These are phyloP conservation scores for Aleurites moluccanus DNA, from an alignment of 441 rosid species.

Conservation along the genomic window DNA sequence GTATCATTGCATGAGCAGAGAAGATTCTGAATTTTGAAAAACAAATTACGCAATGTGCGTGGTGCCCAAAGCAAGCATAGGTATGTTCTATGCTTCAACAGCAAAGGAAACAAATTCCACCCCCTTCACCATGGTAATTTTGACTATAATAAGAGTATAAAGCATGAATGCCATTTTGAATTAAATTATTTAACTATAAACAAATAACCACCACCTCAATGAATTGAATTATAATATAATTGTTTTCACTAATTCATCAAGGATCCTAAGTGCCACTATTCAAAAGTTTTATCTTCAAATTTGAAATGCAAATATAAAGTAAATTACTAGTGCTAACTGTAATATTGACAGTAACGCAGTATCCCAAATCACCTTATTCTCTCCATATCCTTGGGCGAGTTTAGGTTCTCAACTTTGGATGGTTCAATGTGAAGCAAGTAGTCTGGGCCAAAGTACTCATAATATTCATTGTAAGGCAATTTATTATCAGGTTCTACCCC, in stretches of 20 bases:
- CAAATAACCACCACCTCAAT: background rate
- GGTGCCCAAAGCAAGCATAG: background rate
- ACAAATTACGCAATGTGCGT: background rate
- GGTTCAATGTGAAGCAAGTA: slow-evolving; percentile 90
- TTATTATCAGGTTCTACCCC: slow-evolving; percentile 91
- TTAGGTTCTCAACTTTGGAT: slow-evolving; percentile 71
- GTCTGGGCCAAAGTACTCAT: slow-evolving; percentile 94
- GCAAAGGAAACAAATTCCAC: background rate
- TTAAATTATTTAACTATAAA: too few species aligned
- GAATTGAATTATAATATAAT: background rate
- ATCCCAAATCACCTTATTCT: slow-evolving; percentile 54
- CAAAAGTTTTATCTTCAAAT: background rate
- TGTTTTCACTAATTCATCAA: background rate
- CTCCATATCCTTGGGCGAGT: slow-evolving; percentile 75
- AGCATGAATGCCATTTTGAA: background rate
- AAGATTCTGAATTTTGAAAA: background rate
- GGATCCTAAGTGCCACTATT: background rate
- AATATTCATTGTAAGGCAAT: slow-evolving; percentile 88
- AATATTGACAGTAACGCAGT: background rate
- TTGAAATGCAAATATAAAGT: background rate
- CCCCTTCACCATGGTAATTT: background rate
- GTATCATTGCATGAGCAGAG: background rate
- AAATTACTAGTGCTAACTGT: background rate
- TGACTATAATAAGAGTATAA: background rate
- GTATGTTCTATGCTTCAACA: background rate